A percentile compares a stretch with the other conserved stretches of the same genome.
phyloP scores from a whole-genome alignment of 208 protist genomes.

The Porcisia deanei region DNA sequence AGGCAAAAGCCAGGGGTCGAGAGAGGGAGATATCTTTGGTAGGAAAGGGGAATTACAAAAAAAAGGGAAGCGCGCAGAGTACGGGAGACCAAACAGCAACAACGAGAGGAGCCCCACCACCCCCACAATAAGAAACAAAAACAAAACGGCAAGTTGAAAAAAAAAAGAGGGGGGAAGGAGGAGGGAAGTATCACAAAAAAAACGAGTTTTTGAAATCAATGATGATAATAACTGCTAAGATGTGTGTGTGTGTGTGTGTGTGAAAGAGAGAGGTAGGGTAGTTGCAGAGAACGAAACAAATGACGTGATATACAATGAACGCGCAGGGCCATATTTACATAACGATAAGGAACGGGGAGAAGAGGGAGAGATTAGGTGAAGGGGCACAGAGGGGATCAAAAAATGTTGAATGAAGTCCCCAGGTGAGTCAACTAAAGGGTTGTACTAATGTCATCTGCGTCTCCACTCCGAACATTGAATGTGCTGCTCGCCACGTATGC shows the following conservation, averaged over 20 bases:
- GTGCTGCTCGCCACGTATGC: neutral
- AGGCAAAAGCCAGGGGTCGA: too few relatives aligned
- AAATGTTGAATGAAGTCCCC: neutral
- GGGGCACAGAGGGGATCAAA: conserved; percentile 8
- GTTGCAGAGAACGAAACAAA: neutral
- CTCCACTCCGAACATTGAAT: neutral
- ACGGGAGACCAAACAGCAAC: neutral
- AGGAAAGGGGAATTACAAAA: too few relatives aligned
- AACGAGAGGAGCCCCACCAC: conserved; percentile 1
- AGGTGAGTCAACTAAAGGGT: too few relatives aligned
- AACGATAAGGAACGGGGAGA: too few relatives aligned
- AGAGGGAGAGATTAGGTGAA: neutral
- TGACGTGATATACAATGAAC: neutral
- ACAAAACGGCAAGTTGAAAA: neutral
- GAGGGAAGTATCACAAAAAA: neutral
- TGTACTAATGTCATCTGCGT: neutral
- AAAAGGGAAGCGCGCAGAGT: neutral
- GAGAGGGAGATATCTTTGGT: too few relatives aligned
- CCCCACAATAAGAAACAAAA: neutral
- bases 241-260: neutral
- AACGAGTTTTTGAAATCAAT: neutral
- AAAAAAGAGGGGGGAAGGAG: neutral
- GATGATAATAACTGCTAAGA: neutral
- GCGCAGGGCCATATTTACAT: neutral
- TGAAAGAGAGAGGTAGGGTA: neutral